Evolutionary conservation across 345 rosid species (phyloP).

Genomic region (Murraya koenigii): DNA sequence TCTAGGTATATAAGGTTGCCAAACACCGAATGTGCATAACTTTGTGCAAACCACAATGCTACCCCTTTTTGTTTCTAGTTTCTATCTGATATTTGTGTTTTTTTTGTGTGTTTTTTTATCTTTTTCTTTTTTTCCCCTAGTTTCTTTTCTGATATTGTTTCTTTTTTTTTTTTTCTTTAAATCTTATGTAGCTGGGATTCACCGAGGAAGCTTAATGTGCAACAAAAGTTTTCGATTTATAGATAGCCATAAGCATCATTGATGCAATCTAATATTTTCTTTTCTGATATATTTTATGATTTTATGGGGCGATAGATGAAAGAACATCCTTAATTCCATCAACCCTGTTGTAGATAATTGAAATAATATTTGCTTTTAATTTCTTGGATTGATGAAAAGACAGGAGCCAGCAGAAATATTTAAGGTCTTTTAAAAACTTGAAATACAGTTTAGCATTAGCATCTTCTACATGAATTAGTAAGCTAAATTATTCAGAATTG

Average conservation of each 20-base stretch:
- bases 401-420: neutral
- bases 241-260: too few species aligned
- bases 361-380: neutral
- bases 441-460: neutral
- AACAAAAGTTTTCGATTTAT: neutral
- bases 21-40: neutral
- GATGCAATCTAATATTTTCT: neutral
- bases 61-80: too few species aligned
- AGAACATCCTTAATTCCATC: neutral
- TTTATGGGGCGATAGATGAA: neutral
- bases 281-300: neutral
- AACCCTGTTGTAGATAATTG: neutral
- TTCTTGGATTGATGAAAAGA: neutral
- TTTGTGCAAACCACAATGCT: neutral
- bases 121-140: too few species aligned
- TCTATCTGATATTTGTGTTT: too few species aligned
- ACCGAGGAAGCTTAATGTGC: neutral
- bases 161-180: neutral
- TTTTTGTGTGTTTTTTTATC: too few species aligned
- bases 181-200: constrained; percentile 29
- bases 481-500: neutral
- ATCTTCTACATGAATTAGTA: neutral
- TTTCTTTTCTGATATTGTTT: neutral
- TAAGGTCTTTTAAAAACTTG: neutral
- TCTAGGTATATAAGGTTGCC: neutral